These are phyloP conservation scores for Ganoderma resinaceum DNA, from an alignment of 1,284 basidiomycete species.

Conservation along the genomic window DNA sequence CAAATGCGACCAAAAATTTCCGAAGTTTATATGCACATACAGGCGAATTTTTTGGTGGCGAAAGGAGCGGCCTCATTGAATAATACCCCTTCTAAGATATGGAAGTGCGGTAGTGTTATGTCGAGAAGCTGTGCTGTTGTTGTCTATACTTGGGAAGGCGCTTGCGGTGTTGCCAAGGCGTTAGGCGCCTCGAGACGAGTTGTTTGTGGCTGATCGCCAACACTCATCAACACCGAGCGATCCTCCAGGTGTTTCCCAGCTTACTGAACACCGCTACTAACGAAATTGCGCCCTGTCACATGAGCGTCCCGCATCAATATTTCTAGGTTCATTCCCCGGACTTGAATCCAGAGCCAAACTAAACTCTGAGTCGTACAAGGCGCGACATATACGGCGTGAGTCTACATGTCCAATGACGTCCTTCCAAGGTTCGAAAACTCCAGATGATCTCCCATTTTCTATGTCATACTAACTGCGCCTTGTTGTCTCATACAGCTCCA, in stretches of 20 bases:
- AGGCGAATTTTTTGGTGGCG: not conserved
- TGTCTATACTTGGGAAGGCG: not conserved
- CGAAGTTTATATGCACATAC: not conserved
- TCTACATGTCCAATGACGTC: not conserved
- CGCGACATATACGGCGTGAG: not conserved
- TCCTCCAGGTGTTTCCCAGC: not conserved
- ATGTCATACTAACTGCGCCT: not conserved
- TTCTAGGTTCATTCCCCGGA: not conserved
- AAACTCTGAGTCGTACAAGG: not conserved
- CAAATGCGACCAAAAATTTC: not conserved
- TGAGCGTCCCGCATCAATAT: not conserved
- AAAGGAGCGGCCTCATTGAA: not conserved
- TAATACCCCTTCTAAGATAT: not conserved
- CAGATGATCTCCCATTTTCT: not conserved
- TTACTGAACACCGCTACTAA: not conserved
- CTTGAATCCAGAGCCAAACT: not conserved
- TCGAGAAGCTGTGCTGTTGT: constrained; percentile 1
- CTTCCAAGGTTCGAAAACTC: not conserved
- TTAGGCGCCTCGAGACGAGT: not conserved
- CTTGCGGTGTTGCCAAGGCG: not conserved
- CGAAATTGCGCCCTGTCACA: not conserved
- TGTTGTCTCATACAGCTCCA: not conserved
- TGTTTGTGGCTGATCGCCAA: not conserved
- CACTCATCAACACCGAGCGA: not conserved
- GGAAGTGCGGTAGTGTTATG: not conserved